phyloP scores from a whole-genome alignment of 2,329 filamentous ascomycete genomes.

The Beauveria australis region DNA sequence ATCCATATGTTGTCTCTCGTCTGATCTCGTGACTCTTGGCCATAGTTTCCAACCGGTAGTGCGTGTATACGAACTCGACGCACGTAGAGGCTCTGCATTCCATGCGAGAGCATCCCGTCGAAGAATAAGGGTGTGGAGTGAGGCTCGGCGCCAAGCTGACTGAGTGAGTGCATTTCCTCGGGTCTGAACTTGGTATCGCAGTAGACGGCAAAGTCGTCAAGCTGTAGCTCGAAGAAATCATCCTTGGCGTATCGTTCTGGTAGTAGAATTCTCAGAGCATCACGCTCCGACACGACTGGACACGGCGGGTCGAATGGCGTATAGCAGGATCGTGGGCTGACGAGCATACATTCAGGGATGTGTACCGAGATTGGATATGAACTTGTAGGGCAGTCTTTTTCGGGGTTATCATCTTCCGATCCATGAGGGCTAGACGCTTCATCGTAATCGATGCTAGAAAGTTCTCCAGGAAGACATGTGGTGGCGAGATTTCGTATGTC shows the following conservation, averaged over 20 bases:
- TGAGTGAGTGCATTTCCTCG: conserved; percentile 46
- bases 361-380: neutral
- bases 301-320: conserved; percentile 5
- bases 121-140: conserved; percentile 40
- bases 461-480: neutral
- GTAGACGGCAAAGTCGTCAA: conserved; percentile 54
- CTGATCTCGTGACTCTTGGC: conserved; percentile 32
- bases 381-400: neutral
- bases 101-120: conserved; percentile 49
- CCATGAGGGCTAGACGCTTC: neutral
- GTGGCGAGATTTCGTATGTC: neutral
- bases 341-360: neutral
- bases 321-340: neutral
- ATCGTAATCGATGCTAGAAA: neutral
- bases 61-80: conserved; percentile 45
- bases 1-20: conserved; percentile 55
- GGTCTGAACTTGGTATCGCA: conserved; percentile 26
- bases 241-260: neutral
- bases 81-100: conserved; percentile 40
- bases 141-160: conserved; percentile 36
- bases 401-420: neutral
- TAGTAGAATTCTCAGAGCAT: conserved; percentile 1
- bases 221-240: conserved; percentile 38
- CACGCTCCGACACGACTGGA: conserved; percentile 6
- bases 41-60: conserved; percentile 61